Conservation (phyloP, 192 early-diverging fungal species). For the Fimicolochytrium jonesii region DNA sequence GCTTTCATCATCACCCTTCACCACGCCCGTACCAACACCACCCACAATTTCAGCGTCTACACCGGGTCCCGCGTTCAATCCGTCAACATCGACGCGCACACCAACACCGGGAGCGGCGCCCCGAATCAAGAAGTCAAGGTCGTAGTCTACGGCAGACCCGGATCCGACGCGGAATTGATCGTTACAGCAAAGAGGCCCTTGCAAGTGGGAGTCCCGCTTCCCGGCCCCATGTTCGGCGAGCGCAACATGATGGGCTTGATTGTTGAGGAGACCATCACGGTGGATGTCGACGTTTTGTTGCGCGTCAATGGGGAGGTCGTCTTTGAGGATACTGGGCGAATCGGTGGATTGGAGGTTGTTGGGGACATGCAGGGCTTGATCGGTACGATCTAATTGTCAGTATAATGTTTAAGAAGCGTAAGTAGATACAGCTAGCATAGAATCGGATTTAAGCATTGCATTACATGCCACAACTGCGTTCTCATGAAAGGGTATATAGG, state of each 20-base stretch:
- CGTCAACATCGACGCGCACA: not conserved
- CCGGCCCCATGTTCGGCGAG: not conserved
- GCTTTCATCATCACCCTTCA: constrained; percentile 2
- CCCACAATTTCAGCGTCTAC: constrained; percentile 4
- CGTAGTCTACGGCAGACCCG: too few species aligned
- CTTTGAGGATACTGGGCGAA: not conserved
- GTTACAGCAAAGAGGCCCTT: not conserved
- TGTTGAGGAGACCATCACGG: not conserved
- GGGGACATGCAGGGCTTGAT: constrained; percentile 2
- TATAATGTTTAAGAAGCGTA: too few species aligned
- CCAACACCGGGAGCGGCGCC: not conserved
- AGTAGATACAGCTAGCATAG: too few species aligned
- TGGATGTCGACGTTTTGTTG: constrained; percentile 1
- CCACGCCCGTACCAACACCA: not conserved
- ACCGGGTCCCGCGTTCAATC: not conserved
- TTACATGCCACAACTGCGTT: too few species aligned
- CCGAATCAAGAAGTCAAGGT: not conserved
- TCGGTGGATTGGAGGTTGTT: constrained; percentile 12
- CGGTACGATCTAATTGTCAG: not conserved
- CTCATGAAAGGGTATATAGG: too few species aligned
- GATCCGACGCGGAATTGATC: too few species aligned
- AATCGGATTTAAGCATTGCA: too few species aligned
- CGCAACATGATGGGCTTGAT: constrained; percentile 2
- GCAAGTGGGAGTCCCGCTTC: not conserved
- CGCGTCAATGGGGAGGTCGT: not conserved